phyloP scores from a whole-genome alignment of 2,329 filamentous ascomycete genomes.

The Talaromyces sp. region DNA sequence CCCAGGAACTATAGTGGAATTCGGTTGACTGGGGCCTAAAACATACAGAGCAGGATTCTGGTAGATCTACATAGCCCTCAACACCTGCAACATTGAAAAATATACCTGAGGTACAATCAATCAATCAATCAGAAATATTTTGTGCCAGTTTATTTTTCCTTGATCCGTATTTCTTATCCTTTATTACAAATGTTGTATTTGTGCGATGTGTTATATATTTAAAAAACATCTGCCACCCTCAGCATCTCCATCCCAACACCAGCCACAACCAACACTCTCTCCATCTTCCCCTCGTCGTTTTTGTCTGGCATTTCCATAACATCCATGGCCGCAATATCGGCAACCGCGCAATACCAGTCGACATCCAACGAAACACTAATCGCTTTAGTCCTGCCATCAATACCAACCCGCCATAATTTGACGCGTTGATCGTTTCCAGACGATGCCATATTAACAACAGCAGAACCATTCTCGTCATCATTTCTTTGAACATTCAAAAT shows the following conservation, averaged over 20 bases:
- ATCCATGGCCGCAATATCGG: slow-evolving; percentile 53
- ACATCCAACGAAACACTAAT: slow-evolving; percentile 22
- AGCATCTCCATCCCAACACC: slow-evolving; percentile 50
- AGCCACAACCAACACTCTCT: slow-evolving; percentile 35
- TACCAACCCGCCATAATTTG: slow-evolving; percentile 37
- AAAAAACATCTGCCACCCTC: neutral
- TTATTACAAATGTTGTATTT: too few species aligned
- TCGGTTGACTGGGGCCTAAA: too few species aligned
- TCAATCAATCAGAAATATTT: too few species aligned
- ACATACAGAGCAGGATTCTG: too few species aligned
- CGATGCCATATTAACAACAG: slow-evolving; percentile 26
- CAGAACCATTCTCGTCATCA: neutral
- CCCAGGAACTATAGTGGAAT: too few species aligned
- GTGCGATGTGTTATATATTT: too few species aligned
- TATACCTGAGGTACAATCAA: too few species aligned
- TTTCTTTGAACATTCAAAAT: slow-evolving; percentile 19
- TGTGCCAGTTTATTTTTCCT: too few species aligned
- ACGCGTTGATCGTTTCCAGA: slow-evolving; percentile 46
- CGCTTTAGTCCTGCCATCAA: slow-evolving; percentile 20
- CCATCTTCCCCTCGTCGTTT: neutral
- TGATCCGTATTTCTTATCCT: too few species aligned
- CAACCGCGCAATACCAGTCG: slow-evolving; percentile 46
- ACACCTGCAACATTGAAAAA: too few species aligned
- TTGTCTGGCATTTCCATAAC: slow-evolving; percentile 14
- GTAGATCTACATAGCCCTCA: too few species aligned